Evolutionary conservation across 768 basidiomycete species (phyloP), one percentile per base, ranked within the genome.

Genomic region (Naganishia antarctica): DNA sequence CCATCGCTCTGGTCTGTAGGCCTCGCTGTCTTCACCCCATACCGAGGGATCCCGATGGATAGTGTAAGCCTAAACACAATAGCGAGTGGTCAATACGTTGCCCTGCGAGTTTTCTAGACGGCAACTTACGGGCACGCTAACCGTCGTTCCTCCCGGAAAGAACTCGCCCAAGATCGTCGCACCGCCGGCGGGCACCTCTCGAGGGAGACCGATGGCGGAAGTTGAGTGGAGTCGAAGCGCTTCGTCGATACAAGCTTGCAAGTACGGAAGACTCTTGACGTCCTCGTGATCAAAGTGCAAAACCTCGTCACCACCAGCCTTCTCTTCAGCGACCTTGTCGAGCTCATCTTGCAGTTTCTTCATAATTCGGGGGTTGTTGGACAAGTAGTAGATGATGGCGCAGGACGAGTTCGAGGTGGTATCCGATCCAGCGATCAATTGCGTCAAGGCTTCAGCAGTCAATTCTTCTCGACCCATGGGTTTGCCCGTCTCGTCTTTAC

Each of bases 321-420:
- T 81, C 63, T 86, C 83, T 58, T 83, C 73, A 16, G 69, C 60
- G n/a, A 81, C 82, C 21, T 82, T 80, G 70, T 84, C 85, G 7
- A 94, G 83, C 71, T 92, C 91, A 58, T 81, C 80, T 57, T 90
- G 89, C 4, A 96, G 82, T 69, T 86, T 88, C 41, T 74, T 79
- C 70, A 91, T 87, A 3, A 81, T 84, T 1, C 71, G 70, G 3
- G 83, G 89, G 74, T 87, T 83, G 26, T 79, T 78, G 4, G 89
- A 88, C 64, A 96, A 83, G 73, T 90, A 83, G 80, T 90, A 91
- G 25, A 89, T 82, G 72, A 93, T 91, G 12, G 90, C 91, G 70
- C 90, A 91, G 4, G 89, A 89, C 18, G 90, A 91, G 80, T 94
- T 96, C 48, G 91, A 91, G 0, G 92, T 94, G 0, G 91, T 96